Base-by-base conservation (phyloP, 169 alveolate genomes). In the Plasmodium coatneyi region DNA sequence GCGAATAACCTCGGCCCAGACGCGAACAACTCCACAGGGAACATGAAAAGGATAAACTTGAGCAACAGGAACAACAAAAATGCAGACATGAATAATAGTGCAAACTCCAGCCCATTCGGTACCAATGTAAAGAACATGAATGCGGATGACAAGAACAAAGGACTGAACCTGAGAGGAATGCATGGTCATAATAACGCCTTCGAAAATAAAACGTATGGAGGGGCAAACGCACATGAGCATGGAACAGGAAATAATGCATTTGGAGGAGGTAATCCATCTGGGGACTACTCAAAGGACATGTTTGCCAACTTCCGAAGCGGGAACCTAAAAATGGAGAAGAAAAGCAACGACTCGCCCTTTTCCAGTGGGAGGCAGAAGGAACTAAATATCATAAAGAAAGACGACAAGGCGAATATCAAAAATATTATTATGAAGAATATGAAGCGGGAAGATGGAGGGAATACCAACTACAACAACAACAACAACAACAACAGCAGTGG, bases 371-470 rank as follows among this genome's bases (percentile, higher is more conserved):
- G 72, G 66, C 72, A 54, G 30, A 84, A 84, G 41, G 93, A 84
- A 46, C 60, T 46, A 12, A 84, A 74, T 25, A 52, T 84, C 34
- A 28, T 84, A 28, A 84, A 84, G 41, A 84, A 84, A 19, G 82
- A 66, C 60, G 93, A 84, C 22, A 84, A 84, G 80, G 79, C 79
- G 14, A n/a, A 84, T 52, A 84, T 84, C 19, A 84, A 84, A 10
- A 84, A 84, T 84, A 84, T 84, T 9, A 84, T 84, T n/a, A 84
- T 84, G 82, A 84, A 84, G 79, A 84, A 84, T 16, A 28, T 84
- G 3, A 84, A 84, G 49, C 28, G 93, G 22, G 93, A 84, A 54
- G 93, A 84, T 71, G 89, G 79, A 10, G 49, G 12, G 10, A 81
- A n/a, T 60, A 6, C 34, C 12, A 60, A 60, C 32, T 19, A 60